Base-by-base conservation (phyloP, 176 grass and related monocot species). In the Miscanthus lutarioriparius region DNA sequence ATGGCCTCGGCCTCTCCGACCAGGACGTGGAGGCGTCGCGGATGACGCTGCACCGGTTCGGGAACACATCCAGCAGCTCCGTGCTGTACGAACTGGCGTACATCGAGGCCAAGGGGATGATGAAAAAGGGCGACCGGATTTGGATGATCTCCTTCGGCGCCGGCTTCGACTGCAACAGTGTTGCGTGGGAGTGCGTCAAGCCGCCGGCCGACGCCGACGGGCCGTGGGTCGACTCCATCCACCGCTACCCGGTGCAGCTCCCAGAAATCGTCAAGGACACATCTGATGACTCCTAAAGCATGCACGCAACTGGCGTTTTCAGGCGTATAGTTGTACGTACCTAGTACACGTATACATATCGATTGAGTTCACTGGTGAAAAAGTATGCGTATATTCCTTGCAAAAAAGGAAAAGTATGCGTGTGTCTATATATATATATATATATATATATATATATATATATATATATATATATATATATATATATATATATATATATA, bases 1-100 rank as follows among this genome's bases (percentile, higher is more conserved):
- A 10, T 14, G 61, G 83, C 0, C 75, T 85, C 22, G 83, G 37
- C 1, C 75, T 85, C 14, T 67, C 67, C 10, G 75, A 85, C 33
- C 2, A 69, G 9, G 83, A 85, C 15, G 65, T 51, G 15, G 83
- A 85, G 75, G 74, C 83, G 65, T 71, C 83, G 33, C 43, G 63
- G 54, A 85, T 85, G 83, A 77, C 83, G 73, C 39, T 85, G 44
- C 75, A 85, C 83, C 26, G 83, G 44, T 85, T 76, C 74, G 83
- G 83, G 0, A 85, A 85, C 75, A 76, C 70, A 16, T 85, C 83
- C 3, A 78, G 83, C 83, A 77, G 83, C 64, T 59, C 83, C 15
- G 37, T 83, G 53, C 1, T 70, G 35, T 82, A 82, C 36, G 67
- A 82, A 9, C 67, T 82, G 15, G 80, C 67, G 7, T 82, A 82